phyloP scores from a whole-genome alignment of 257 asterid species.

The Solanum etuberosum region DNA sequence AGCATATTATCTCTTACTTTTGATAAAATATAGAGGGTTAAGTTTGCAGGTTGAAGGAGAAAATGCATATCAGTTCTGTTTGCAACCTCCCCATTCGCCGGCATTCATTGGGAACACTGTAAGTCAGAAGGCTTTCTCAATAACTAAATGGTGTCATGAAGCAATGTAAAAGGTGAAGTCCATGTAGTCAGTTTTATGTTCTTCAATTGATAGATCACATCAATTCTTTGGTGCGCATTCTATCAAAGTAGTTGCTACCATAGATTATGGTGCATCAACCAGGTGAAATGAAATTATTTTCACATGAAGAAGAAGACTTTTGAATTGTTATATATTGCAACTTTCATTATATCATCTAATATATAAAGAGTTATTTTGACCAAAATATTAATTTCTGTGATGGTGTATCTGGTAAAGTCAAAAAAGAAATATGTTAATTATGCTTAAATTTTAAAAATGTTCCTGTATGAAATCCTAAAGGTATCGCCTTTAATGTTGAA shows the following conservation, averaged over 20 bases:
- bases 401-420: neutral
- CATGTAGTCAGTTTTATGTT: neutral
- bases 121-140: conserved; percentile 15
- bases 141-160: neutral
- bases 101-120: conserved; percentile 98
- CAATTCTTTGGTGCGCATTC: neutral
- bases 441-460: neutral
- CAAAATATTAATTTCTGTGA: neutral
- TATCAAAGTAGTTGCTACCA: neutral
- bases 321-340: neutral
- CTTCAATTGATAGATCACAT: neutral
- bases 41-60: conserved; percentile 61
- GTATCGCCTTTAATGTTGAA: neutral
- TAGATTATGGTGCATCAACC: neutral
- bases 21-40: neutral
- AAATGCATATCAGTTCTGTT: conserved; percentile 82
- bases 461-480: neutral
- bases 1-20: neutral
- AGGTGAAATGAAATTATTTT: neutral
- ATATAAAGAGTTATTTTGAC: neutral
- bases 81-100: conserved; percentile 90
- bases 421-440: neutral
- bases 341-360: neutral
- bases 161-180: neutral
- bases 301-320: neutral